Conservation (phyloP, 495 filamentous ascomycete genomes). For the Xylaria sp. region DNA sequence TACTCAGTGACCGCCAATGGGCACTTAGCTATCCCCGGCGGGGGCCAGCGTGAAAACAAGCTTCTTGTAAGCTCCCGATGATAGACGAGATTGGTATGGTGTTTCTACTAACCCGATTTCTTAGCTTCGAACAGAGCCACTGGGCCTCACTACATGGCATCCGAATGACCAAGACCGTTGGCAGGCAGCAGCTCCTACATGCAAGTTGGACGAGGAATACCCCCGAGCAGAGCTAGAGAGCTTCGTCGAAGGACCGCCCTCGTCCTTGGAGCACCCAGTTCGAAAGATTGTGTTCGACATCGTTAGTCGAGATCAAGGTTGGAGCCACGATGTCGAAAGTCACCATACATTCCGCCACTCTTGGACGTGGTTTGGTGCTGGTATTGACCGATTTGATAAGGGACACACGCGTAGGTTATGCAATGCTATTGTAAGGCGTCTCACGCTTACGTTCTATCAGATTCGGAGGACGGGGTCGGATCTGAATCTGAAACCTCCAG, state of each 20-base stretch:
- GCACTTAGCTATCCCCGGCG: conserved; percentile 30
- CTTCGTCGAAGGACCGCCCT: conserved; percentile 38
- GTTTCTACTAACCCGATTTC: conserved; percentile 15
- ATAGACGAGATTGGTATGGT: not conserved
- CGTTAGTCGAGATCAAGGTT: conserved; percentile 72
- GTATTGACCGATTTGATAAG: conserved; percentile 55
- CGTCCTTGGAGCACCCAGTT: conserved; percentile 50
- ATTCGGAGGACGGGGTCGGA: conserved; percentile 18
- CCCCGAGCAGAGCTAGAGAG: conserved; percentile 39
- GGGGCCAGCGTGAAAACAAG: conserved; percentile 36
- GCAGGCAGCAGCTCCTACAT: conserved; percentile 26
- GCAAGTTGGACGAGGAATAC: conserved; percentile 41
- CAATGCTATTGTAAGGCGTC: not conserved
- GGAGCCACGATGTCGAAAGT: conserved; percentile 45
- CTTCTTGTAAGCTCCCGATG: conserved; percentile 47
- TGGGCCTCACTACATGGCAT: conserved; percentile 47
- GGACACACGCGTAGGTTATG: conserved; percentile 31
- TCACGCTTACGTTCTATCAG: conserved; percentile 26
- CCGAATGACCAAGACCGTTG: conserved; percentile 30
- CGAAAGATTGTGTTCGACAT: conserved; percentile 71
- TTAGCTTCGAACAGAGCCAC: conserved; percentile 52
- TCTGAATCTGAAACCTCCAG: conserved; percentile 2
- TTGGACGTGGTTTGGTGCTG: conserved; percentile 77
- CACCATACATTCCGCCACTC: conserved; percentile 61
- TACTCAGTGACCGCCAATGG: conserved; percentile 23